Conservation (phyloP, 306 rosid species). For the Ormosia emarginata region DNA sequence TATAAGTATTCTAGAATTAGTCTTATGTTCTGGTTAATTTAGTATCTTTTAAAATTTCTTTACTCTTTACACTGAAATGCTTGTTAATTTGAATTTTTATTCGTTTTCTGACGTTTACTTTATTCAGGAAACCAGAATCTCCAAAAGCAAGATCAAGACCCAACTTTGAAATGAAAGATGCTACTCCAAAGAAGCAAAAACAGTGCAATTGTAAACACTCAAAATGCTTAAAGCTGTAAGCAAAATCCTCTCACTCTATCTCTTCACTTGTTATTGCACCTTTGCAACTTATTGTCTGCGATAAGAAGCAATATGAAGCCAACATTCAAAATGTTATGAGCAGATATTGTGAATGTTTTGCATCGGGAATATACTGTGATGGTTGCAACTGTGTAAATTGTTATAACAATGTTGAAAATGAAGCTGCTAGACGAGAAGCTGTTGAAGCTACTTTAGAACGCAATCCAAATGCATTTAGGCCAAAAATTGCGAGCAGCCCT, state of each 20-base stretch:
- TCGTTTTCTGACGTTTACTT: conserved; percentile 7
- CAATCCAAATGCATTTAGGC: conserved; percentile 98
- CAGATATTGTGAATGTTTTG: conserved; percentile 99
- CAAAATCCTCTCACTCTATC: conserved; percentile 24
- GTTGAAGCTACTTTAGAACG: conserved; percentile 99
- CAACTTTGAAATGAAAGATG: conserved; percentile 67
- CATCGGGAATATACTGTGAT: conserved; percentile 97
- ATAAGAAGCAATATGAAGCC: conserved; percentile 20
- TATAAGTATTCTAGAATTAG: not conserved
- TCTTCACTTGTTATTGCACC: not conserved
- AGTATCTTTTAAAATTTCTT: not conserved
- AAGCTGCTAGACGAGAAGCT: conserved; percentile 95
- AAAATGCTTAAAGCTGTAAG: conserved; percentile 94
- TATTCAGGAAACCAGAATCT: conserved; percentile 86
- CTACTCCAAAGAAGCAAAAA: conserved; percentile 92
- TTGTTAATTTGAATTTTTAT: not conserved
- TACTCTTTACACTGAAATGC: not conserved
- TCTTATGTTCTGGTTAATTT: conserved; percentile 1
- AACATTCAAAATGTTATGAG: conserved; percentile 29
- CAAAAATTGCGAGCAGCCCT: conserved; percentile 98
- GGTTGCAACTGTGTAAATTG: conserved; percentile 99
- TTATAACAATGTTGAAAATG: conserved; percentile 92
- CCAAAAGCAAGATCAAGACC: conserved; percentile 77
- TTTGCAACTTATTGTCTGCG: conserved; percentile 8
- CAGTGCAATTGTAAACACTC: conserved; percentile 98